phyloP scores from a whole-genome alignment of 2,329 filamentous ascomycete species.

The Zymoseptoria ardabiliae region DNA sequence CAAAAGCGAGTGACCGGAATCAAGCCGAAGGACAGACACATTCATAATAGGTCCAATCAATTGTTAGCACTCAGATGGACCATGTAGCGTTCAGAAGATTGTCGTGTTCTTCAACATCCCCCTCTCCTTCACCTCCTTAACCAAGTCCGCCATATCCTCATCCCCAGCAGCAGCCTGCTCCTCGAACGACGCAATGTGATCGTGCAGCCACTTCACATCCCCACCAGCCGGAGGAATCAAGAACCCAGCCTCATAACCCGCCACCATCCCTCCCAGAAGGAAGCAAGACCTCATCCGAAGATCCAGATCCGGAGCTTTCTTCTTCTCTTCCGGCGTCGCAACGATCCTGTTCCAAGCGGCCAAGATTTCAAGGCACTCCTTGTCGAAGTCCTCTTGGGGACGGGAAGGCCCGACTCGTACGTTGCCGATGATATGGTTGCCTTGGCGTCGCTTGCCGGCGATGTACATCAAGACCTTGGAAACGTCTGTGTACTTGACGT shows the following conservation, averaged over 20 bases:
- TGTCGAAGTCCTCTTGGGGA: slow-evolving; percentile 26
- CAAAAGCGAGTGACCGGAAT: no score
- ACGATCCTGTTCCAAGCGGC: background rate
- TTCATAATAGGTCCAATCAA: no score
- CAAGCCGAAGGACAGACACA: no score
- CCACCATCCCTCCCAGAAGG: slow-evolving; percentile 25
- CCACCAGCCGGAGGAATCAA: slow-evolving; percentile 24
- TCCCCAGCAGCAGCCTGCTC: slow-evolving; percentile 28
- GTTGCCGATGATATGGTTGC: slow-evolving; percentile 30
- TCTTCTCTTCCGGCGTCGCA: background rate
- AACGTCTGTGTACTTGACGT: slow-evolving; percentile 34
- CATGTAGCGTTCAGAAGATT: no score
- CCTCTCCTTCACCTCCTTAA: slow-evolving; percentile 27
- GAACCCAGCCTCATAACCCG: slow-evolving; percentile 29
- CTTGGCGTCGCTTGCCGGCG: slow-evolving; percentile 27
- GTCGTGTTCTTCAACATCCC: slow-evolving; percentile 16
- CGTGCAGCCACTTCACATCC: slow-evolving; percentile 28
- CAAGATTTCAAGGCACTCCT: slow-evolving; percentile 10
- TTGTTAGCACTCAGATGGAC: no score
- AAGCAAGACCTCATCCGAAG: slow-evolving; percentile 5
- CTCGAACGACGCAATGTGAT: slow-evolving; percentile 29
- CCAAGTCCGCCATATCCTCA: slow-evolving; percentile 28
- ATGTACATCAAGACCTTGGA: slow-evolving; percentile 24
- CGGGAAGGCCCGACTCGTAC: slow-evolving; percentile 30
- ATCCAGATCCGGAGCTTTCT: background rate